phyloP scores from a whole-genome alignment of 2,329 filamentous ascomycete genomes.

The Keithomyces neogunnii region DNA sequence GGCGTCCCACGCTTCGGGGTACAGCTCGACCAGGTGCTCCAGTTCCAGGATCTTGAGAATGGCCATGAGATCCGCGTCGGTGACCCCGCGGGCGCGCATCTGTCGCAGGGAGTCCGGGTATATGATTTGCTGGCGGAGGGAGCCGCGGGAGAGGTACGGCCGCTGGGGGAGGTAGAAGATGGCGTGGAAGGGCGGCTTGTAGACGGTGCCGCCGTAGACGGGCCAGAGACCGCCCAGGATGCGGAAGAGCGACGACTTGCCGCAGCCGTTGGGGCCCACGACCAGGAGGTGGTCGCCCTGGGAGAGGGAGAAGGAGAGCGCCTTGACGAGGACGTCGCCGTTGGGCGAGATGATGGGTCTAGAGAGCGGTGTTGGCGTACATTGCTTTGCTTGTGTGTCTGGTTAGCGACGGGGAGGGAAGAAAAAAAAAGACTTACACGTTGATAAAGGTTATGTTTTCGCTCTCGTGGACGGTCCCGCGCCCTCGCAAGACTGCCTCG shows the following conservation, averaged over 20 bases:
- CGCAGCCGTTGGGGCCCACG: constrained; percentile 93
- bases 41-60: constrained; percentile 77
- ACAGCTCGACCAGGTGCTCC: constrained; percentile 70
- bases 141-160: constrained; percentile 85
- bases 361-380: constrained; percentile 2
- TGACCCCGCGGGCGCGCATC: constrained; percentile 77
- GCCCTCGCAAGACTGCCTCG: constrained; percentile 70
- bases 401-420: not conserved
- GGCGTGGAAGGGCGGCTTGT: constrained; percentile 83
- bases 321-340: constrained; percentile 81
- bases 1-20: constrained; percentile 75
- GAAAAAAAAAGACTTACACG: constrained; percentile 45
- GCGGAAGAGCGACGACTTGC: constrained; percentile 91
- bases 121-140: constrained; percentile 91
- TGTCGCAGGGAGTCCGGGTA: constrained; percentile 86
- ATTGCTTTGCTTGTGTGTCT: no score
- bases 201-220: constrained; percentile 88
- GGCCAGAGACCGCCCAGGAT: constrained; percentile 96
- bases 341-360: constrained; percentile 92
- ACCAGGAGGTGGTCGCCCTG: constrained; percentile 88
- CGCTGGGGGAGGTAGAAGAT: constrained; percentile 98
- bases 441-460: constrained; percentile 75
- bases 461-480: constrained; percentile 76
- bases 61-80: constrained; percentile 68
- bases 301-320: constrained; percentile 78